Evolutionary conservation across 1,139 yeast genomes (phyloP).

Genomic region (Hemisphaericaspora subhashii): DNA sequence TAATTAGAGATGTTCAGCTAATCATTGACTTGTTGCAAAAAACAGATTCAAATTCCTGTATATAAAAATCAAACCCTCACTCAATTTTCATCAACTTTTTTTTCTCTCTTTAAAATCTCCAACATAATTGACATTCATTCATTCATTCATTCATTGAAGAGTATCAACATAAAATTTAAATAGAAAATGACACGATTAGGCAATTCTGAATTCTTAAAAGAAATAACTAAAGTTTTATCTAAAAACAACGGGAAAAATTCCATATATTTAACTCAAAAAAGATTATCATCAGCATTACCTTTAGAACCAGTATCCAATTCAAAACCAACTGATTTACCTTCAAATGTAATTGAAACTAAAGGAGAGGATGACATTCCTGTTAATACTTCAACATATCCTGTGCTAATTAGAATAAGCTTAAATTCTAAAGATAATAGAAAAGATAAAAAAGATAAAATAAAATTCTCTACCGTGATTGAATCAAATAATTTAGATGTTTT

Average conservation of each 20-base stretch:
- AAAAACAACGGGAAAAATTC: slow-evolving; percentile 41
- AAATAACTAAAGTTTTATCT: slow-evolving; percentile 28
- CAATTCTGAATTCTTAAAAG: slow-evolving; percentile 37
- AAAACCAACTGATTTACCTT: slow-evolving; percentile 30
- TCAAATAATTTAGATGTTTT: slow-evolving; percentile 57
- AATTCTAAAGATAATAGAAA: slow-evolving; percentile 46
- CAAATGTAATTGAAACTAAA: slow-evolving; percentile 32
- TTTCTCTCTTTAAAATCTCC: too few relatives aligned
- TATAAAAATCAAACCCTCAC: too few relatives aligned
- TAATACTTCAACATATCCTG: slow-evolving; percentile 37
- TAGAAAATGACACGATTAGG: slow-evolving; percentile 41
- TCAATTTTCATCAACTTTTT: too few relatives aligned
- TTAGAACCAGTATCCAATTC: slow-evolving; percentile 5
- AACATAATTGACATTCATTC: too few relatives aligned
- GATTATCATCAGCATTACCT: slow-evolving; percentile 32
- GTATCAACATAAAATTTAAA: too few relatives aligned
- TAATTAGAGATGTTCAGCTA: too few relatives aligned
- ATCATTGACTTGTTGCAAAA: too few relatives aligned
- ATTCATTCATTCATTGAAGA: too few relatives aligned
- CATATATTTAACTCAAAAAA: slow-evolving; percentile 44
- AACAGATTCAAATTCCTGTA: too few relatives aligned
- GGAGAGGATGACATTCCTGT: slow-evolving; percentile 8
- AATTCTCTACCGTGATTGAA: slow-evolving; percentile 65
- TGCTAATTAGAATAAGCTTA: slow-evolving; percentile 55
- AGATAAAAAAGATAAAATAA: slow-evolving; percentile 46